Evolutionary conservation across 1,139 yeast species (phyloP).

Genomic region (Saccharomyces hybrid): DNA sequence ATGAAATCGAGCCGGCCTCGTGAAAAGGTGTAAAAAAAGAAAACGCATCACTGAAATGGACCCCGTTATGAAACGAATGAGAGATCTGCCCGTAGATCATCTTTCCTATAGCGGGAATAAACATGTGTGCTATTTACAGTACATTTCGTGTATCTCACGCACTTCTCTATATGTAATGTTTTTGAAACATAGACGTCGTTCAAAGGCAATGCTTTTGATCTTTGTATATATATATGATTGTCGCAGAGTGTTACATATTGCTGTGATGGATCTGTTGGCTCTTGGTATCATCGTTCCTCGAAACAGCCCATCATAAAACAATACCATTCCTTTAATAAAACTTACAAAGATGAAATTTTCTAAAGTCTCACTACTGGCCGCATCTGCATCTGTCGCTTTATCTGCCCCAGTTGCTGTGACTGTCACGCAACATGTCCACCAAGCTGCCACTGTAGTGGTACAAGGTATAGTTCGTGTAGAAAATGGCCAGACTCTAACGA

Average conservation of each 20-base stretch:
- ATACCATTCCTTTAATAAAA: not conserved
- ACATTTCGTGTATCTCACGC: not conserved
- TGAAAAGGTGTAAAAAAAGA: not conserved
- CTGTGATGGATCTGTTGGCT: not conserved
- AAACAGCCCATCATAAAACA: not conserved
- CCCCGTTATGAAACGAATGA: not conserved
- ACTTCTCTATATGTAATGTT: not conserved
- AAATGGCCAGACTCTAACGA: constrained; percentile 25
- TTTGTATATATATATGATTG: not conserved
- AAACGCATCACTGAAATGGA: not conserved
- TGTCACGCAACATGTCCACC: constrained; percentile 28
- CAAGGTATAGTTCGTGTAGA: constrained; percentile 25
- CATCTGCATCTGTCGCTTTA: constrained; percentile 24
- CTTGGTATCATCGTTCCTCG: not conserved
- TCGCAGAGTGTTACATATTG: not conserved
- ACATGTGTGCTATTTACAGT: not conserved
- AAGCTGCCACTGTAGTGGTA: constrained; percentile 22
- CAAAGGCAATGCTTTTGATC: not conserved
- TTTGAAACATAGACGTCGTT: not conserved
- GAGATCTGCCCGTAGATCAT: not conserved
- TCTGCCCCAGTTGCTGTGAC: constrained; percentile 35
- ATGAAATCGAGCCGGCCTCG: not conserved
- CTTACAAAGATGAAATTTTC: constrained; percentile 20
- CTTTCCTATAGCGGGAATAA: not conserved
- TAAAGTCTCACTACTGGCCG: constrained; percentile 27